A percentile compares a stretch with the other conserved stretches of the same genome.
These are phyloP conservation scores for Peronosclerospora sorghi DNA, from an alignment of 352 stramenopile species.

Conservation along the genomic window DNA sequence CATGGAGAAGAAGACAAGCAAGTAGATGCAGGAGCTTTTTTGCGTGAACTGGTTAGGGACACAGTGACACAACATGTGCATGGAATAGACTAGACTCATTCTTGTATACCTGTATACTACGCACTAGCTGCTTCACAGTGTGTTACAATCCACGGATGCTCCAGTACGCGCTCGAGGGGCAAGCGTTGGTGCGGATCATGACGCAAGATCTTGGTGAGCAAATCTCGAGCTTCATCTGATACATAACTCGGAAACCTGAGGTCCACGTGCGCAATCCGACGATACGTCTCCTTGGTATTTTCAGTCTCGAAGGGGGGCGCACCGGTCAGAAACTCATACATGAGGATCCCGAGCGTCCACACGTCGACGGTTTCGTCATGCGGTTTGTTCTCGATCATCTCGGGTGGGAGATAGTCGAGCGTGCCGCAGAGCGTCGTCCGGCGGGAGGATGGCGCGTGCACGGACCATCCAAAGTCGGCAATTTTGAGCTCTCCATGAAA, in stretches of 20 bases:
- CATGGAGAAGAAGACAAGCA: constrained; percentile 7
- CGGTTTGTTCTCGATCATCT: constrained; percentile 98
- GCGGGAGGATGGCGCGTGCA: constrained; percentile 94
- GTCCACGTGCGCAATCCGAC: constrained; percentile 93
- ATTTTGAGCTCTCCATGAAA: constrained; percentile 96
- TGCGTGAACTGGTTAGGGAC: no score
- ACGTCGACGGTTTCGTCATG: constrained; percentile 96
- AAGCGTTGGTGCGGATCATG: constrained; percentile 94
- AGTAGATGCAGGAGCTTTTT: no score
- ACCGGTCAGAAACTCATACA: constrained; percentile 98
- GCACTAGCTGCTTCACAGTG: constrained; percentile 29
- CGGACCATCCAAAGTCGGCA: constrained; percentile 99
- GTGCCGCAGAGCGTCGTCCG: constrained; percentile 98
- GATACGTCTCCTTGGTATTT: constrained; percentile 89
- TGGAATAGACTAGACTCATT: constrained; percentile 26
- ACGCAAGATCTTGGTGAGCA: constrained; percentile 89
- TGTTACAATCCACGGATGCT: constrained; percentile 92
- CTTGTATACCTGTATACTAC: constrained; percentile 26
- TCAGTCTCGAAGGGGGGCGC: constrained; percentile 96
- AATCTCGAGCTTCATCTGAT: constrained; percentile 86
- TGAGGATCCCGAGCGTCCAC: constrained; percentile 97
- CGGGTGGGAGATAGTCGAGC: constrained; percentile 97
- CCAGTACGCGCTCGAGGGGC: constrained; percentile 83
- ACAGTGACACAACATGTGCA: no score
- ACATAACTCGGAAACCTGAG: constrained; percentile 92